Evolutionary conservation across 495 filamentous ascomycete genomes (phyloP).

Genomic region (Pseudotulostoma volvatum): DNA sequence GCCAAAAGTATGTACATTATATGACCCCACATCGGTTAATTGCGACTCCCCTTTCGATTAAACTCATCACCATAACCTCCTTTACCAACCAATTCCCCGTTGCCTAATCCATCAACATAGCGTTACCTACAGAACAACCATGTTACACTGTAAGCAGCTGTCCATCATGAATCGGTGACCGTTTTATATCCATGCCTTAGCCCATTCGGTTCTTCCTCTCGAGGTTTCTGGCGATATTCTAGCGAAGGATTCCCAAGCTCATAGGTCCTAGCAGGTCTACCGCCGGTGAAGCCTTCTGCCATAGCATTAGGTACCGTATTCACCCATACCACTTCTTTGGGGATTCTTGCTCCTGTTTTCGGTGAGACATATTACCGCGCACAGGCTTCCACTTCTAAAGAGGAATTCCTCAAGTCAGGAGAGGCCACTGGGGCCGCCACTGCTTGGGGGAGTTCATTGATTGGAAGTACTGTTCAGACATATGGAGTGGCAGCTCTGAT

Average conservation of each 20-base stretch:
- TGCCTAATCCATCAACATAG: no score
- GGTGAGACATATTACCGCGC: constrained; percentile 91
- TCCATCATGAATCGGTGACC: no score
- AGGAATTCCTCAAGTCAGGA: constrained; percentile 88
- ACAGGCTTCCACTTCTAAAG: constrained; percentile 80
- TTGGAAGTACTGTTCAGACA: constrained; percentile 76
- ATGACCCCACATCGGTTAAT: neutral
- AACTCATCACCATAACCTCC: no score
- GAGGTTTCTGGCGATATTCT: neutral
- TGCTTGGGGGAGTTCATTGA: constrained; percentile 77
- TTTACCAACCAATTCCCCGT: no score
- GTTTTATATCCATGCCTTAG: no score
- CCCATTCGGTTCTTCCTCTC: neutral
- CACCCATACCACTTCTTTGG: constrained; percentile 70
- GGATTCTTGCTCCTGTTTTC: constrained; percentile 77
- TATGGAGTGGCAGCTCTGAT: constrained; percentile 92
- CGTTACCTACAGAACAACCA: neutral
- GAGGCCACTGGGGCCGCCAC: constrained; percentile 77
- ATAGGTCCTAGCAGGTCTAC: constrained; percentile 64
- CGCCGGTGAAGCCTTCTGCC: constrained; percentile 92
- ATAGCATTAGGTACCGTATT: constrained; percentile 92
- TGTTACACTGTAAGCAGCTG: neutral
- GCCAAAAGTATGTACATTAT: no score
- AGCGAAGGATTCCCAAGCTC: no score
- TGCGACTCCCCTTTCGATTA: no score